Base-by-base conservation (phyloP, 2,329 filamentous ascomycete species). In the Colletotrichum phormii region DNA sequence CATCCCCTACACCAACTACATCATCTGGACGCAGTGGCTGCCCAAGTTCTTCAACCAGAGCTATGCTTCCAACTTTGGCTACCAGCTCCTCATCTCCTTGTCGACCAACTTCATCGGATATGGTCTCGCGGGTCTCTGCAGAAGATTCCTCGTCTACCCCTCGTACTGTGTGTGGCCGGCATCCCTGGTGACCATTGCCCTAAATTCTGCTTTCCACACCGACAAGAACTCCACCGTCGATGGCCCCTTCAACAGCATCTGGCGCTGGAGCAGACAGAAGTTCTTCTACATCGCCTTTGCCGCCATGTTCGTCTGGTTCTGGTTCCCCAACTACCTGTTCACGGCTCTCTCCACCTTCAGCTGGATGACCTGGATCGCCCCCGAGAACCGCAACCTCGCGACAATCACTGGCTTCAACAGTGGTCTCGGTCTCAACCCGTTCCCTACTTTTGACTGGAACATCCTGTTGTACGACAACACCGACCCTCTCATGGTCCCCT, bases 61-160 rank as follows among this genome's bases (percentile, higher is more conserved):
- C 4, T 86, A 84, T 64, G 84, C 84, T 4, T 80, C 81, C 29
- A 79, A 79, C 42, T 84, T 85, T 63, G 77, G 77, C 1, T 87
- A 86, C 77, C 84, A 86, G 75, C 81, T 86, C 24, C 76, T 86
- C 26, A 80, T 87, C 35, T 82, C 81, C 4, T 76, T 87, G n/a
- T 81, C 81, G 2, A 87, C 85, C 37, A 85, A 87, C 75, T 84
- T 86, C 64, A 84, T 87, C 62, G 86, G 86, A 13, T 87, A 86
- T 71, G 86, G 86, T 9, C 79, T 87, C 58, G 85, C 86, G 13
- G 86, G 71, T 11, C 62, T 85, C 4, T 78, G 78, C 13, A 81
- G 84, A 22, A 79, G 82, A 3, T 86, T 86, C 77, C 78, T 86
- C 33, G 85, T 86, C n/a, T 85, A 84, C 63, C 85, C 85, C 0